phyloP scores from a whole-genome alignment of 2,329 filamentous ascomycete species.

The Paecilomyces sp. region DNA sequence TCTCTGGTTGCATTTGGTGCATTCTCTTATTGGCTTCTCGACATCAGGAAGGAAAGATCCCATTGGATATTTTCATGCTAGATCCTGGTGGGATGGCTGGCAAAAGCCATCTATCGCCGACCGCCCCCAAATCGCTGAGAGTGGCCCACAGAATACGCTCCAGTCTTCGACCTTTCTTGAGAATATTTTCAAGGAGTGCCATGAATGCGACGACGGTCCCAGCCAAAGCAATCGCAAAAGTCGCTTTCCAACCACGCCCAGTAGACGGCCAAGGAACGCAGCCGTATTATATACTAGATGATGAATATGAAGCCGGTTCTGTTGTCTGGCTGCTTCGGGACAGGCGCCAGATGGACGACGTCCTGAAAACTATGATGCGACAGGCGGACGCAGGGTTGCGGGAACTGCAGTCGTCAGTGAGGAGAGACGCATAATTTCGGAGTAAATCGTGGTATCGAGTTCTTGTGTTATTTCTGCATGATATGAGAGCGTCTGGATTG shows the following conservation, averaged over 20 bases:
- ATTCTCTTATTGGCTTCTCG: background rate
- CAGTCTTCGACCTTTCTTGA: constrained; percentile 24
- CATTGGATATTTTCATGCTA: constrained; percentile 29
- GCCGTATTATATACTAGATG: constrained; percentile 26
- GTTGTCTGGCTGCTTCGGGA: constrained; percentile 23
- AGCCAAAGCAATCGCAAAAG: constrained; percentile 26
- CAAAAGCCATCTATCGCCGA: constrained; percentile 15
- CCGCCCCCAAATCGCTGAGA: constrained; percentile 20
- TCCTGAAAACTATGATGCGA: constrained; percentile 23
- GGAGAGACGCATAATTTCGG: background rate
- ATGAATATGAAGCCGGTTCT: constrained; percentile 29
- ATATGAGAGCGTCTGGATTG: background rate
- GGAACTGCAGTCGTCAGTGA: background rate
- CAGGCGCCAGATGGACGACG: constrained; percentile 16
- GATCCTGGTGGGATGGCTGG: constrained; percentile 25
- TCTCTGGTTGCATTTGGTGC: background rate
- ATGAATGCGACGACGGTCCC: constrained; percentile 28
- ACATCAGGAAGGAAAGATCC: constrained; percentile 23
- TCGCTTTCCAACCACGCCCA: constrained; percentile 24
- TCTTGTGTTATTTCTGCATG: background rate
- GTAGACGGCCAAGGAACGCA: constrained; percentile 23
- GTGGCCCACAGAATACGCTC: constrained; percentile 24
- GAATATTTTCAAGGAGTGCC: constrained; percentile 26
- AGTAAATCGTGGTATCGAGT: background rate
- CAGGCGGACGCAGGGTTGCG: constrained; percentile 15